A percentile compares a stretch with the other conserved stretches of the same genome.
phyloP scores from a whole-genome alignment of 169 alveolate genomes.

The Plasmodium blacklocki region DNA sequence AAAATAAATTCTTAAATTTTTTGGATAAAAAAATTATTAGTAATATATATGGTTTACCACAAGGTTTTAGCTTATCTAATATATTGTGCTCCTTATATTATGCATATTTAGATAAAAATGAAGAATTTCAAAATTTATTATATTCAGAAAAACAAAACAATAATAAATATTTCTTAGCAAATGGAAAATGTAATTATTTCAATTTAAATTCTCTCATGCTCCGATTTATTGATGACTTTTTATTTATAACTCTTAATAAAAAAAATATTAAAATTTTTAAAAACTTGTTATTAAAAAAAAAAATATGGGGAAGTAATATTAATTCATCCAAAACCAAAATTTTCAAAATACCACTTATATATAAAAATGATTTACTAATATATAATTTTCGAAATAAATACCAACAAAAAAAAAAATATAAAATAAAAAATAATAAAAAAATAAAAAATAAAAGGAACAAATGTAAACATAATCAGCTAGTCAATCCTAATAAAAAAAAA shows the following conservation, averaged over 20 bases:
- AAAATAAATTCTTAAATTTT: slow-evolving; percentile 49
- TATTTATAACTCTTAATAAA: slow-evolving; percentile 61
- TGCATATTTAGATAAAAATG: slow-evolving; percentile 69
- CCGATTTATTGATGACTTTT: slow-evolving; percentile 70
- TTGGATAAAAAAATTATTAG: slow-evolving; percentile 60
- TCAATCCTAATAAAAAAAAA: neutral
- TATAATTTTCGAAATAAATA: neutral
- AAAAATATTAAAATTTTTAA: slow-evolving; percentile 48
- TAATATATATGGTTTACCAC: slow-evolving; percentile 71
- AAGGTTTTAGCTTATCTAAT: slow-evolving; percentile 71
- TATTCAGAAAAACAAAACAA: slow-evolving; percentile 9
- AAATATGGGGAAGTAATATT: slow-evolving; percentile 75
- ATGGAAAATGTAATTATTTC: neutral
- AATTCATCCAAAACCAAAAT: slow-evolving; percentile 66
- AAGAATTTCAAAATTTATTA: slow-evolving; percentile 71
- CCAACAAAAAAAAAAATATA: neutral
- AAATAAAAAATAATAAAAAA: neutral
- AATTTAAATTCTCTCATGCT: slow-evolving; percentile 41
- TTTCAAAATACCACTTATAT: slow-evolving; percentile 64
- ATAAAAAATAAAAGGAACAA: neutral
- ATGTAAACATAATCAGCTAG: too few species aligned
- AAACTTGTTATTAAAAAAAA: slow-evolving; percentile 38
- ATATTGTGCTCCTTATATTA: slow-evolving; percentile 67
- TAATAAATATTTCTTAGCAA: neutral
- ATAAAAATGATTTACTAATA: slow-evolving; percentile 15